Evolutionary conservation across 2,329 filamentous ascomycete genomes (phyloP).

Genomic region (Exophiala calicioides): DNA sequence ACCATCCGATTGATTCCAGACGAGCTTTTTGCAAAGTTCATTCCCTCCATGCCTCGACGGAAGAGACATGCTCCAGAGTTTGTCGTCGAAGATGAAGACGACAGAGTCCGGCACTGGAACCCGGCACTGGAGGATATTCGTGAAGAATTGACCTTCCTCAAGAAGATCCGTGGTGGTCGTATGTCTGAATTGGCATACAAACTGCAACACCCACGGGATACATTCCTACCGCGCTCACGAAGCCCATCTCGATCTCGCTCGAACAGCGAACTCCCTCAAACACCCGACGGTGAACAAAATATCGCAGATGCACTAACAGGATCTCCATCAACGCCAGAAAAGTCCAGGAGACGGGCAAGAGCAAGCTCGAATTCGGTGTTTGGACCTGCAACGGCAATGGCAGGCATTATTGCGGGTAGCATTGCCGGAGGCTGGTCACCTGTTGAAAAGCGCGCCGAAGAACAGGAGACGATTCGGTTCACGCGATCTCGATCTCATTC

Average conservation of each 20-base stretch:
- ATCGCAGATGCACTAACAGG: slow-evolving; percentile 39
- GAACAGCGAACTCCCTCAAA: slow-evolving; percentile 45
- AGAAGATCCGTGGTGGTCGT: slow-evolving; percentile 63
- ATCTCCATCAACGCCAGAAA: slow-evolving; percentile 57
- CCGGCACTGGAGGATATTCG: slow-evolving; percentile 63
- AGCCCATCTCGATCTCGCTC: slow-evolving; percentile 40
- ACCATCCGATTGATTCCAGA: slow-evolving; percentile 56
- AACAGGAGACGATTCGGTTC: slow-evolving; percentile 41
- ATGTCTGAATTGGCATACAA: slow-evolving; percentile 62
- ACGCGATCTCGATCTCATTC: slow-evolving; percentile 40
- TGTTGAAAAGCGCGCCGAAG: slow-evolving; percentile 49
- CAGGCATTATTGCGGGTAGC: slow-evolving; percentile 65
- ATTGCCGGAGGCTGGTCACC: slow-evolving; percentile 63
- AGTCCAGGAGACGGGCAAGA: slow-evolving; percentile 50
- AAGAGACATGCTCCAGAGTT: slow-evolving; percentile 29
- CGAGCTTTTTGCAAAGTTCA: slow-evolving; percentile 46
- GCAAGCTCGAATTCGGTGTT: slow-evolving; percentile 62
- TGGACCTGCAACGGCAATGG: slow-evolving; percentile 64
- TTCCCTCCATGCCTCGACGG: slow-evolving; percentile 37
- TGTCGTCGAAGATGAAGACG: slow-evolving; percentile 42
- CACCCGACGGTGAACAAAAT: slow-evolving; percentile 42
- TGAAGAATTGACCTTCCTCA: slow-evolving; percentile 64
- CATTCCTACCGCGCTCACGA: slow-evolving; percentile 41
- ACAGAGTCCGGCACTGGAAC: slow-evolving; percentile 57
- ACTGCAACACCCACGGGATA: slow-evolving; percentile 60